Evolutionary conservation across 441 rosid genomes (phyloP).

Genomic region (Adansonia grandidieri): DNA sequence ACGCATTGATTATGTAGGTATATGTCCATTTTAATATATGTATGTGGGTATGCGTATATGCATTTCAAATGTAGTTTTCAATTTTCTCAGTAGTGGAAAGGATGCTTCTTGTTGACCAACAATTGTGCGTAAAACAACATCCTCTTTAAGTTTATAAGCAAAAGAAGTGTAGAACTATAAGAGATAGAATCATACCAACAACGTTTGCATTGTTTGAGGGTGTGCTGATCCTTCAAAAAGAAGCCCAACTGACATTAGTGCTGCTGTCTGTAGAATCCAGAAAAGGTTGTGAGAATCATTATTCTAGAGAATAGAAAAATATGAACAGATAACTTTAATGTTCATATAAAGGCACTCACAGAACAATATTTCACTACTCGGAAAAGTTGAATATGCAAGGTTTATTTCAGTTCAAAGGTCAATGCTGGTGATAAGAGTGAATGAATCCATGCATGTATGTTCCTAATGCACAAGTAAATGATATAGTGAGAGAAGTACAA

Average conservation of each 20-base stretch:
- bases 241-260: conserved; percentile 88
- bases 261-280: conserved; percentile 76
- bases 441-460: background rate
- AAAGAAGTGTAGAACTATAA: background rate
- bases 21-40: background rate
- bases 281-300: conserved; percentile 25
- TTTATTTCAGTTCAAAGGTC: conserved; percentile 10
- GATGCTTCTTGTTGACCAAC: background rate
- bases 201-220: conserved; percentile 84
- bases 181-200: conserved; percentile 60
- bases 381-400: conserved; percentile 9
- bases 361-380: conserved; percentile 3
- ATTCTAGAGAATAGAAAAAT: background rate
- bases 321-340: conserved; percentile 1
- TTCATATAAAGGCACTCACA: conserved; percentile 8
- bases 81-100: background rate
- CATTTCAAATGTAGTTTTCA: conserved; percentile 13
- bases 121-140: background rate
- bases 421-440: background rate
- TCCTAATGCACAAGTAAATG: conserved; percentile 9
- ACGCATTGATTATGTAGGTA: background rate
- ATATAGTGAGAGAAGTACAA: conserved; percentile 2
- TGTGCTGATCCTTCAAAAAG: conserved; percentile 98
- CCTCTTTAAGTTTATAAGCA: background rate
- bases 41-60: background rate